Evolutionary conservation across 2,329 filamentous ascomycete species (phyloP).

Genomic region (Rugonectria rugulosa): DNA sequence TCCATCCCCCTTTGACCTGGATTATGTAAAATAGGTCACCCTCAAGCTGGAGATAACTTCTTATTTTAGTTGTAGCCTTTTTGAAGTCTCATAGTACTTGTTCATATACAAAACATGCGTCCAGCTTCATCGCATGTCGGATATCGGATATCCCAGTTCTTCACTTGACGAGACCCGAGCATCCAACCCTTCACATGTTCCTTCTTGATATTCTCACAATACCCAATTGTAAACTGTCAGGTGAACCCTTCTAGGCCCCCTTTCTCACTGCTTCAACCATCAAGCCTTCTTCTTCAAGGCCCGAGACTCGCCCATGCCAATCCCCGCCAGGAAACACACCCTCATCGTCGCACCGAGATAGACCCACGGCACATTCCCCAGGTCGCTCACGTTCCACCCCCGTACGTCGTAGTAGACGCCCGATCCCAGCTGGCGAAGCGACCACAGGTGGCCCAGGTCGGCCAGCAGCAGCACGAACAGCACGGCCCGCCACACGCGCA

Average conservation of each 20-base stretch:
- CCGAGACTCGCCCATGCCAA: slow-evolving; percentile 55
- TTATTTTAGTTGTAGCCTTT: slow-evolving; percentile 17
- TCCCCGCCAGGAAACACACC: slow-evolving; percentile 63
- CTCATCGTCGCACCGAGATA: slow-evolving; percentile 70
- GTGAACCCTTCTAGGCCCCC: neutral
- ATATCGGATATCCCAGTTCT: slow-evolving; percentile 23
- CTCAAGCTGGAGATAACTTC: slow-evolving; percentile 6
- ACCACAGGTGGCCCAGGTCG: slow-evolving; percentile 79
- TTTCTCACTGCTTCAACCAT: slow-evolving; percentile 19
- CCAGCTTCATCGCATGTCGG: slow-evolving; percentile 23
- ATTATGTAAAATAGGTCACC: neutral
- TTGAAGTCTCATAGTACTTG: slow-evolving; percentile 5
- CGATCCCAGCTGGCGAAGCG: slow-evolving; percentile 65
- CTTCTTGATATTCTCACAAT: neutral
- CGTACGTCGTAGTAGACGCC: slow-evolving; percentile 69
- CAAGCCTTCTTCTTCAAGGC: slow-evolving; percentile 36
- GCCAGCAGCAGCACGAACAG: slow-evolving; percentile 73
- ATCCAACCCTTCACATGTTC: neutral
- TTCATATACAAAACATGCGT: neutral
- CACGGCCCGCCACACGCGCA: slow-evolving; percentile 74
- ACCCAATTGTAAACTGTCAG: slow-evolving; percentile 1
- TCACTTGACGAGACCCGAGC: slow-evolving; percentile 14
- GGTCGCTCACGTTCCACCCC: slow-evolving; percentile 72
- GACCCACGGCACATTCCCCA: slow-evolving; percentile 75
- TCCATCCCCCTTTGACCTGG: slow-evolving; percentile 10